These are phyloP conservation scores for Pleurotus pulmonarius DNA, from an alignment of 768 basidiomycete genomes.

Conservation along the genomic window DNA sequence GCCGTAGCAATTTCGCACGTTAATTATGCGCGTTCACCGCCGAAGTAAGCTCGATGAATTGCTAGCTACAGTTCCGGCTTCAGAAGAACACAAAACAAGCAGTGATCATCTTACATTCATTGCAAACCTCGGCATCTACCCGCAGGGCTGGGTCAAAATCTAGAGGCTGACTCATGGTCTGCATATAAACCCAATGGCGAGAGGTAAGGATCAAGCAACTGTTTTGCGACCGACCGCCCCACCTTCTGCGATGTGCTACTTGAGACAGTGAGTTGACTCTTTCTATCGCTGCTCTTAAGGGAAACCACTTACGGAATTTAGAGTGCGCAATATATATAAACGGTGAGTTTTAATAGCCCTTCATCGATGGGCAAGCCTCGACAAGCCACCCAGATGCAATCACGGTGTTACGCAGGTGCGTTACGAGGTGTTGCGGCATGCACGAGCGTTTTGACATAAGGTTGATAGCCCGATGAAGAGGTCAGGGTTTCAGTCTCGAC, in stretches of 20 bases:
- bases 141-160: neutral
- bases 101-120: neutral
- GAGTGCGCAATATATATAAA: slow-evolving; percentile 55
- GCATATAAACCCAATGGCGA: neutral
- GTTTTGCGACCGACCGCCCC: slow-evolving; percentile 8
- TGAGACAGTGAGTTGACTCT: slow-evolving; percentile 44
- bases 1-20: neutral
- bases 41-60: neutral
- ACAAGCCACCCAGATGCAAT: slow-evolving; percentile 39
- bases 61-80: neutral
- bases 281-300: neutral
- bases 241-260: slow-evolving; percentile 49
- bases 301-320: slow-evolving; percentile 17
- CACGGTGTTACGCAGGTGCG: slow-evolving; percentile 50
- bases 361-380: too few relatives aligned
- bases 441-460: neutral
- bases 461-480: slow-evolving; percentile 54
- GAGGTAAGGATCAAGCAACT: neutral
- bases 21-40: neutral
- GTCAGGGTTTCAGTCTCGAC: slow-evolving; percentile 20
- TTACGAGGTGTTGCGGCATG: neutral
- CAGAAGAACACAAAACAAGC: neutral
- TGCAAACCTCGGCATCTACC: slow-evolving; percentile 2
- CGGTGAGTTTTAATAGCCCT: slow-evolving; percentile 28
- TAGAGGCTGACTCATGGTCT: neutral